phyloP scores from a whole-genome alignment of 345 rosid species.

The Aquilaria yunnanensis region DNA sequence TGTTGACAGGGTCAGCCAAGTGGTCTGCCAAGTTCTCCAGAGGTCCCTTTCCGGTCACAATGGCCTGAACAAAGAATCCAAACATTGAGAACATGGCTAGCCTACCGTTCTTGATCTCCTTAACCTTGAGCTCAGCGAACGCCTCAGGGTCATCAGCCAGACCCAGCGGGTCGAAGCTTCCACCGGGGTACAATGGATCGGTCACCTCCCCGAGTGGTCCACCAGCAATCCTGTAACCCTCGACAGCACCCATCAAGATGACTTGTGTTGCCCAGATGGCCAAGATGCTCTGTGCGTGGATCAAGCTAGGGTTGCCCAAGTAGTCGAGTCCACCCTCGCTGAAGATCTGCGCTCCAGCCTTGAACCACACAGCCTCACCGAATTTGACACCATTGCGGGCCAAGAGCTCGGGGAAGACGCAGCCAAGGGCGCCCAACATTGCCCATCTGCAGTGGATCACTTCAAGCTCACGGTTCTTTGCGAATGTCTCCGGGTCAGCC shows the following conservation, averaged over 20 bases:
- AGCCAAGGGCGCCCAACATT: slow-evolving; percentile 46
- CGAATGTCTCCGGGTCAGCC: slow-evolving; percentile 53
- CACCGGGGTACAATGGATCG: slow-evolving; percentile 44
- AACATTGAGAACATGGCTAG: slow-evolving; percentile 56
- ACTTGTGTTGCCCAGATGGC: slow-evolving; percentile 79
- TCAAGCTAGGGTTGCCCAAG: slow-evolving; percentile 78
- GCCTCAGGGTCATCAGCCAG: slow-evolving; percentile 58
- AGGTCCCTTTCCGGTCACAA: slow-evolving; percentile 48
- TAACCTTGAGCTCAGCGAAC: slow-evolving; percentile 47
- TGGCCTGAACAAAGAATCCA: slow-evolving; percentile 50
- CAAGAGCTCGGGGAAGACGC: slow-evolving; percentile 54
- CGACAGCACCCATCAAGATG: slow-evolving; percentile 67
- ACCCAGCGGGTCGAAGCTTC: slow-evolving; percentile 52
- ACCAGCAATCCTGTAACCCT: slow-evolving; percentile 68
- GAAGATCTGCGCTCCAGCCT: slow-evolving; percentile 66
- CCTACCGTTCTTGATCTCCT: slow-evolving; percentile 54
- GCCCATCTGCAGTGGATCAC: slow-evolving; percentile 53
- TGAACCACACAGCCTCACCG: slow-evolving; percentile 57
- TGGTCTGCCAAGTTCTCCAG: slow-evolving; percentile 53
- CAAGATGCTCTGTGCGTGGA: slow-evolving; percentile 73
- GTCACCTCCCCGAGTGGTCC: slow-evolving; percentile 51
- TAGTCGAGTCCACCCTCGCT: slow-evolving; percentile 80
- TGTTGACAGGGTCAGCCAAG: slow-evolving; percentile 49
- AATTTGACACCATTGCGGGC: slow-evolving; percentile 49
- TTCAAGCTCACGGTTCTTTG: slow-evolving; percentile 52